Evolutionary conservation across 257 asterid genomes (phyloP).

Genomic region (Striga asiatica): DNA sequence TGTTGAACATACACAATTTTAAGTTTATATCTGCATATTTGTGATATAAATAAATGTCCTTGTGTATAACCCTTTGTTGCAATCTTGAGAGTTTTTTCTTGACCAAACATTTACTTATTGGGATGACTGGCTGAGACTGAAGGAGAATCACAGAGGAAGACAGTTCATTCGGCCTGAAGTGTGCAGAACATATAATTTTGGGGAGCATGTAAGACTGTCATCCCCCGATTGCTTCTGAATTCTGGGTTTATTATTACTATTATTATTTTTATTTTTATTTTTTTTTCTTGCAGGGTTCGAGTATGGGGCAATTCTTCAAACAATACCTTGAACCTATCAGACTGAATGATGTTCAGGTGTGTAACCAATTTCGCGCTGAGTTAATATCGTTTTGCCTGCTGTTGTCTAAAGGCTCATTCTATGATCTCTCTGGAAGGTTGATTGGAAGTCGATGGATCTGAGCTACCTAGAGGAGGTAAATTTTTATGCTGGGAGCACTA

Average conservation of each 20-base stretch:
- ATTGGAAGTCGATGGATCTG: conserved; percentile 91
- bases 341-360: conserved; percentile 82
- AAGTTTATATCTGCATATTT: not conserved
- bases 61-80: conserved; percentile 4
- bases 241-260: conserved; percentile 10
- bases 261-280: too few relatives aligned
- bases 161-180: conserved; percentile 99
- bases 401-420: conserved; percentile 15
- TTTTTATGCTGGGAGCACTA: conserved; percentile 10
- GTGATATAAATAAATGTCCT: not conserved
- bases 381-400: conserved; percentile 11
- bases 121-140: conserved; percentile 98
- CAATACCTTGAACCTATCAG: conserved; percentile 94
- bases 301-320: conserved; percentile 92
- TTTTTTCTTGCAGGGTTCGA: conserved; percentile 71
- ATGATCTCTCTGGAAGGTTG: conserved; percentile 45
- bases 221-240: too few relatives aligned
- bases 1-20: not conserved
- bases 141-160: conserved; percentile 79
- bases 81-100: conserved; percentile 49
- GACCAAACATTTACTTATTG: conserved; percentile 80
- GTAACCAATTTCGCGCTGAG: conserved; percentile 12
- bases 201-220: conserved; percentile 93
- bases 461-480: conserved; percentile 88
- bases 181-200: conserved; percentile 94